Evolutionary conservation across 257 asterid genomes (phyloP), one percentile per base, ranked within the genome.

Genomic region (Scutellaria baicalensis): DNA sequence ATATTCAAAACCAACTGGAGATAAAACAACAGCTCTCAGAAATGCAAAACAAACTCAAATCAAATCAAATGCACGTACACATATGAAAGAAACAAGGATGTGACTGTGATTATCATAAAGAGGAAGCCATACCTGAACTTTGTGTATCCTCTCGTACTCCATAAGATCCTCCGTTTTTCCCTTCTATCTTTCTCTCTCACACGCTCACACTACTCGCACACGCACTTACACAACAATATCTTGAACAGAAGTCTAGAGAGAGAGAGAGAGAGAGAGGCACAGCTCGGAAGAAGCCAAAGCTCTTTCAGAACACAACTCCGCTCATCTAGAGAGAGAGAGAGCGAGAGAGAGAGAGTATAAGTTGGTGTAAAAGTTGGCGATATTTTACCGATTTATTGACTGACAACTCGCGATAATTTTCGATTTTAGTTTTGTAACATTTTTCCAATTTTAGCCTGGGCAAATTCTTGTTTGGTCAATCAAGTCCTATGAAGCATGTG

Each of bases 101-200:
- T 14, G 68, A 64, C 68, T 17, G 66, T 14, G 68, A 64, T 27
- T 59, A 52, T 70, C 76, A 59, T 48, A 14, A 18, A 56, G 35
- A 16, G 36, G 49, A 66, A 72, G 50, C 42, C 43, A 63, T 77
- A 88, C 97, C 98, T 90, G 97, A 75, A 72, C 82, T 77, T 90
- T 93, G 89, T 90, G 94, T 87, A 93, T 90, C 89, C 97, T 82
- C 78, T 88, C 96, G 94, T 93, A 93, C 83, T 93, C 98, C 98
- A 93, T 93, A 40, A 58, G 91, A 86, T 81, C 73, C 81, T 71
- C 62, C 55, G 69, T 48, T 12, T 27, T 52, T 21, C 40, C 55
- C 49, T 52, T 43, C 33, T 47, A n/a, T 42, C 21, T 42, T 31
- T 47, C 52, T 35, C 61, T 74, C 55, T 42, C 69, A 52, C 71